Percentiles rank a stretch among this genome's conserved stretches.
These are phyloP conservation scores for Talaromyces nanjingensis DNA, from an alignment of 495 filamentous ascomycete species.

Conservation along the genomic window DNA sequence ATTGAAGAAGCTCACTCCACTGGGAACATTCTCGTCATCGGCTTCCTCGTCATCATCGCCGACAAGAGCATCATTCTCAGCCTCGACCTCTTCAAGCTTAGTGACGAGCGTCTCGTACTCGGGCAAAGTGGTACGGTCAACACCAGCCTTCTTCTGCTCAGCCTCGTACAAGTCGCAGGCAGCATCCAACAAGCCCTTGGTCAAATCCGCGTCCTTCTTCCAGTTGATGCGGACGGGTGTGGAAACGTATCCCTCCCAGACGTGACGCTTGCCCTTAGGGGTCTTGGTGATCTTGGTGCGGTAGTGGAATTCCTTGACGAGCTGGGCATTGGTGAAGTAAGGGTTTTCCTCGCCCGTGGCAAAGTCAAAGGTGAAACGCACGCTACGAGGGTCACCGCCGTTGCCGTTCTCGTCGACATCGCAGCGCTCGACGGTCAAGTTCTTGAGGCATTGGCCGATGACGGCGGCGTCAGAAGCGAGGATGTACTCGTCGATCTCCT, in stretches of 20 bases:
- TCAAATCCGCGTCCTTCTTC: conserved; percentile 80
- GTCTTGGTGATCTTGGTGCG: conserved; percentile 42
- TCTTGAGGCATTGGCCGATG: conserved; percentile 53
- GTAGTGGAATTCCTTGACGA: conserved; percentile 89
- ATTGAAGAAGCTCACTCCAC: conserved; percentile 71
- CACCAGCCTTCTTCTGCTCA: conserved; percentile 39
- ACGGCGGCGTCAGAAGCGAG: conserved; percentile 65
- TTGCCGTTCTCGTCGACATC: conserved; percentile 57
- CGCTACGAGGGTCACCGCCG: conserved; percentile 39
- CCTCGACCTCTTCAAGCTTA: conserved; percentile 32
- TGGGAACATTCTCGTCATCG: conserved; percentile 34
- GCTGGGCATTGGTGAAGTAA: conserved; percentile 61
- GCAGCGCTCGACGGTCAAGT: conserved; percentile 64
- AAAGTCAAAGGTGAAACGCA: conserved; percentile 41
- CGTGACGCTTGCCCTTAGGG: conserved; percentile 42
- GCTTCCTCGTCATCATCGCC: conserved; percentile 36
- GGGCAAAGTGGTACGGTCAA: conserved; percentile 30
- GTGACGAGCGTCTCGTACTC: conserved; percentile 45
- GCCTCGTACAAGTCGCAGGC: conserved; percentile 62
- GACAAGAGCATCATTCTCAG: conserved; percentile 15
- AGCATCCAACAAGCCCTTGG: conserved; percentile 67
- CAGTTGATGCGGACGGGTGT: conserved; percentile 83
- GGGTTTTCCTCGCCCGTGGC: conserved; percentile 51
- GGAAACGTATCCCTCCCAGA: conserved; percentile 64
- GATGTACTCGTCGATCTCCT: conserved; percentile 78